These are phyloP conservation scores for Aspergillus biplanus DNA, from an alignment of 495 filamentous ascomycete species.

Conservation along the genomic window DNA sequence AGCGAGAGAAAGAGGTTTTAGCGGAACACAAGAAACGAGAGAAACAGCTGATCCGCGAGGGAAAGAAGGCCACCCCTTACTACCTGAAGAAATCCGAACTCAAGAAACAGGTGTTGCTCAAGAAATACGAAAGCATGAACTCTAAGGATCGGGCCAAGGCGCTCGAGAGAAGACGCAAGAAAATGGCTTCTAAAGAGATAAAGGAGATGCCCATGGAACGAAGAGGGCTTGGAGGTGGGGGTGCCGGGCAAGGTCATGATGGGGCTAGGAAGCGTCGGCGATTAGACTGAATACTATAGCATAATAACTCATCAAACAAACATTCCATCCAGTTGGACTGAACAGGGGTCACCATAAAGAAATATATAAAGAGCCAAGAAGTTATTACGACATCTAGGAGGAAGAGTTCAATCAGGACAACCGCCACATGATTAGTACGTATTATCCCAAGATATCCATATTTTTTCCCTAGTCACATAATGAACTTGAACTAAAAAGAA, in stretches of 20 bases:
- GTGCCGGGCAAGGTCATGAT: constrained; percentile 22
- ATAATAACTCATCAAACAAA: too few relatives aligned
- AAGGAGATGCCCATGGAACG: constrained; percentile 74
- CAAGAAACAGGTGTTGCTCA: constrained; percentile 79
- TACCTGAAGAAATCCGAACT: constrained; percentile 88
- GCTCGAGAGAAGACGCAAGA: constrained; percentile 84
- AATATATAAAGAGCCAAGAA: too few relatives aligned
- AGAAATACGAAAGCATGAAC: constrained; percentile 80
- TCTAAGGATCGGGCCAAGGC: constrained; percentile 77
- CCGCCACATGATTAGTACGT: constrained; percentile 20
- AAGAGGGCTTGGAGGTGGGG: constrained; percentile 44
- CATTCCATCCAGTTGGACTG: too few relatives aligned
- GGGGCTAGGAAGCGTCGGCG: constrained; percentile 38
- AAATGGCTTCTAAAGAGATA: constrained; percentile 77
- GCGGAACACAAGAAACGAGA: constrained; percentile 78
- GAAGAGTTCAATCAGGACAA: neutral
- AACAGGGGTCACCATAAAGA: neutral
- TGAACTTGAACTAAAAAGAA: constrained; percentile 19
- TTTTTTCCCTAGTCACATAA: constrained; percentile 12
- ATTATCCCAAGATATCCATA: constrained; percentile 24
- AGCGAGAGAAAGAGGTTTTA: constrained; percentile 65
- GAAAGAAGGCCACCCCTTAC: constrained; percentile 90
- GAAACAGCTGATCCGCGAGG: constrained; percentile 78
- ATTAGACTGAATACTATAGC: constrained; percentile 28
- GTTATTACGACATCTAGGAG: neutral